Percentiles rank a stretch among this genome's conserved stretches.
These are phyloP conservation scores for Globisporangium spinosum DNA, from an alignment of 352 stramenopile species.

Conservation along the genomic window DNA sequence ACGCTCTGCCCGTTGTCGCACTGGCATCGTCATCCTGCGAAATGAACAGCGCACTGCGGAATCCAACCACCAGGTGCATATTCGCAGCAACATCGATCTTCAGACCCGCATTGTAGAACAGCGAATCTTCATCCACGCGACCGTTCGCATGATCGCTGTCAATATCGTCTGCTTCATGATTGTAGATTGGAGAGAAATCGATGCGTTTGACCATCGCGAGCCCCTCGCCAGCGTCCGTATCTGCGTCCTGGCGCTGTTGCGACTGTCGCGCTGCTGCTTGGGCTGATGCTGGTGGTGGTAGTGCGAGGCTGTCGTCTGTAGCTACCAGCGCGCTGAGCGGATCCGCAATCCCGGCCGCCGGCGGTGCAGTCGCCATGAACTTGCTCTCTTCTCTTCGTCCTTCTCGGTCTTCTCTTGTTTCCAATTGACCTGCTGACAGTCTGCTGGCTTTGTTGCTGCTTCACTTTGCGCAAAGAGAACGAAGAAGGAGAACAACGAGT, in stretches of 20 bases:
- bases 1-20: constrained; percentile 20
- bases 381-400: neutral
- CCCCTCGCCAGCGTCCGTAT: constrained; percentile 18
- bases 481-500: neutral
- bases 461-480: constrained; percentile 1
- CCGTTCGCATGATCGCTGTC: neutral
- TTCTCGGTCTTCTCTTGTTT: neutral
- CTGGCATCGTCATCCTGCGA: constrained; percentile 13
- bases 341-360: neutral
- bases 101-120: constrained; percentile 42
- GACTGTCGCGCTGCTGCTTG: too few species aligned
- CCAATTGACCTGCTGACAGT: neutral
- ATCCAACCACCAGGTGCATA: constrained; percentile 41
- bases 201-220: constrained; percentile 24
- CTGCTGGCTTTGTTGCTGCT: neutral
- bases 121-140: constrained; percentile 16
- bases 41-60: constrained; percentile 36
- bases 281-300: neutral
- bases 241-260: neutral
- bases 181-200: constrained; percentile 24
- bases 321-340: neutral
- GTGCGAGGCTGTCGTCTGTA: neutral
- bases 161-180: neutral
- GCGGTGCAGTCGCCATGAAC: neutral
- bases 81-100: constrained; percentile 55